Evolutionary conservation across 805 yeast genomes (phyloP), one percentile per base, ranked within the genome.

Genomic region (Alloascoidea hylecoeti): DNA sequence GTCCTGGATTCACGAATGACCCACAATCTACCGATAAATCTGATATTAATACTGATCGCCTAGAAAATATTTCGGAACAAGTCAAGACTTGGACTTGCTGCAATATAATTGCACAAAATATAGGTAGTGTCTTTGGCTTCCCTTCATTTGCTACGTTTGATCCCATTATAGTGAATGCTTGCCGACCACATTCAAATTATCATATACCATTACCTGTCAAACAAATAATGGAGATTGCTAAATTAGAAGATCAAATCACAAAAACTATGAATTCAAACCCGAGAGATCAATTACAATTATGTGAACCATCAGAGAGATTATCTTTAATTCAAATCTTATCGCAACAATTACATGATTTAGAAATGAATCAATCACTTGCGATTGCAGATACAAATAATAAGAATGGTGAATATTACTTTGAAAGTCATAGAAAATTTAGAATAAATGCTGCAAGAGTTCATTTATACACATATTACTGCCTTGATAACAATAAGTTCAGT

Each of bases 141-240:
- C 98, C 97, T 0, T 85, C 94, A 0, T 86, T 85, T 56, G 88
- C 83, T 3, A 83, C 78, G 42, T 82, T 86, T 50, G 95, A 85
- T 52, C 68, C 78, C 17, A 67, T 85, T 1, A 71, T 79, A 2
- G 58, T 75, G 49, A 65, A 65, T 4, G 65, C 75, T 3, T 68
- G 70, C 46, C 57, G 70, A 35, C 64, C 71, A 6, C 70, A 66
- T 9, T 56, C 68, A n/a, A 54, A 49, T 3, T 42, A 55, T 16
- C 63, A 60, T 16, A 58, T 82, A 15, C 82, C 89, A 1, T 51
- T 56, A 14, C 58, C 72, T n/a, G 65, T 89, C 34, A 67, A 72
- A 38, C 85, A 75, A 46, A 78, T 85, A 82, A 71, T 82, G 53
- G 83, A 79, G 46, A 76, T 92, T 18, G 82, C 89, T 34, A 76